These are phyloP conservation scores for Tetrapisispora namnaoensis DNA, from an alignment of 805 yeast species.

Conservation along the genomic window DNA sequence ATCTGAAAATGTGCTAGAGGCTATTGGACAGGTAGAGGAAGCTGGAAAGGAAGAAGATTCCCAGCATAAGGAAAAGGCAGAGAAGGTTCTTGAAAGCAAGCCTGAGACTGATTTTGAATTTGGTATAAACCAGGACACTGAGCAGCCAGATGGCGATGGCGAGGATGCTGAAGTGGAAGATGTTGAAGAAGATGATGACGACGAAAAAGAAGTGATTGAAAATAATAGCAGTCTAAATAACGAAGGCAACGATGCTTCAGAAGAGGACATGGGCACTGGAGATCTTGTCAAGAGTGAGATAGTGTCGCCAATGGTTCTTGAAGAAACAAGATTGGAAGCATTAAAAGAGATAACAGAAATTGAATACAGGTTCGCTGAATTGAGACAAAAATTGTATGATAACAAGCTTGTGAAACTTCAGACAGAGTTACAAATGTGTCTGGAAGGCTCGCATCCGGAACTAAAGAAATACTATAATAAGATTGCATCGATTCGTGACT, in stretches of 20 bases:
- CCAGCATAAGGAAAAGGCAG: neutral
- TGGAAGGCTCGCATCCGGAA: conserved; percentile 88
- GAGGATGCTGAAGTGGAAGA: conserved; percentile 3
- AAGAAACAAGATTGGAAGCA: conserved; percentile 21
- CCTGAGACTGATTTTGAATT: conserved; percentile 11
- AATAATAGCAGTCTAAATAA: conserved; percentile 2
- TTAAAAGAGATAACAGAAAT: conserved; percentile 64
- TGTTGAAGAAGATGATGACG: conserved; percentile 3
- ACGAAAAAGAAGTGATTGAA: conserved; percentile 1
- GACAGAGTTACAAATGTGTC: conserved; percentile 77
- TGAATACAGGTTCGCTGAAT: conserved; percentile 75
- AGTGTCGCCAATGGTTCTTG: conserved; percentile 19
- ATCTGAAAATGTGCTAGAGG: neutral
- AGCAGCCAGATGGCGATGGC: conserved; percentile 2
- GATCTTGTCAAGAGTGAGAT: conserved; percentile 7
- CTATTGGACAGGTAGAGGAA: neutral
- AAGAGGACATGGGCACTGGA: conserved; percentile 7
- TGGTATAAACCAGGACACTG: neutral
- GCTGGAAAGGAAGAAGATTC: neutral
- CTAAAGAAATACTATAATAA: conserved; percentile 59
- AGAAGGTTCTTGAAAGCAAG: neutral
- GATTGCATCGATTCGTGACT: conserved; percentile 66
- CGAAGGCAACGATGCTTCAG: conserved; percentile 8
- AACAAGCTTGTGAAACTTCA: conserved; percentile 71
- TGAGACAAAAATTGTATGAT: conserved; percentile 76